Evolutionary conservation across 140 eudicot species (phyloP).

Genomic region (Cichorium intybus): DNA sequence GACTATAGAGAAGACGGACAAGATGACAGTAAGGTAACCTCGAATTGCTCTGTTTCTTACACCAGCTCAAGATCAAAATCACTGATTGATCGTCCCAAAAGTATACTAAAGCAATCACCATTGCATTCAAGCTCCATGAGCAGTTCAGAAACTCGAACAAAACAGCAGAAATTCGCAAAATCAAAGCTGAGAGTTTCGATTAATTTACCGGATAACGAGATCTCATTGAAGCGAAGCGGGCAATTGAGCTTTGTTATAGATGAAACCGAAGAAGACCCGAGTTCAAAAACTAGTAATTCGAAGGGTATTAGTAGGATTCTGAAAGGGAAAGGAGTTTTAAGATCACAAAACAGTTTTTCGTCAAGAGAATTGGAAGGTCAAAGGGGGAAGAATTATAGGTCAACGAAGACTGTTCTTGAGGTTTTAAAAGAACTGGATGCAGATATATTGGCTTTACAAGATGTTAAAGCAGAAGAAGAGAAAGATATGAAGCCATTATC

Average conservation of each 20-base stretch:
- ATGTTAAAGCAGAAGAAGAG: slow-evolving; percentile 96
- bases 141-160: slow-evolving; percentile 32
- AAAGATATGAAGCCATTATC: slow-evolving; percentile 84
- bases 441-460: slow-evolving; percentile 89
- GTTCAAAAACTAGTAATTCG: slow-evolving; percentile 16
- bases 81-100: slow-evolving; percentile 62
- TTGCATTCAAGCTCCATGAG: slow-evolving; percentile 54
- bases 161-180: slow-evolving; percentile 59
- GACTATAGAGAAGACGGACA: slow-evolving; percentile 26
- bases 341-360: slow-evolving; percentile 41
- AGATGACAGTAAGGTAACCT: slow-evolving; percentile 2
- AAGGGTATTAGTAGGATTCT: slow-evolving; percentile 31
- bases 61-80: slow-evolving; percentile 43
- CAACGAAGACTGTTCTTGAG: slow-evolving; percentile 58
- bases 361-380: slow-evolving; percentile 34
- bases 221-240: slow-evolving; percentile 68
- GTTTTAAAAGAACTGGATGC: slow-evolving; percentile 86
- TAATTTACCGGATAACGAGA: slow-evolving; percentile 92
- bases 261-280: slow-evolving; percentile 33
- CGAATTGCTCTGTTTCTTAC: slow-evolving; percentile 3
- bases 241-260: slow-evolving; percentile 33
- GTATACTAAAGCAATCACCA: slow-evolving; percentile 90
- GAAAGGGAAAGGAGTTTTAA: slow-evolving; percentile 61
- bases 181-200: slow-evolving; percentile 87
- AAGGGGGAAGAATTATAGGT: slow-evolving; percentile 35